phyloP scores from a whole-genome alignment of 129 eudicot genomes.

The Flaveria trinervia region DNA sequence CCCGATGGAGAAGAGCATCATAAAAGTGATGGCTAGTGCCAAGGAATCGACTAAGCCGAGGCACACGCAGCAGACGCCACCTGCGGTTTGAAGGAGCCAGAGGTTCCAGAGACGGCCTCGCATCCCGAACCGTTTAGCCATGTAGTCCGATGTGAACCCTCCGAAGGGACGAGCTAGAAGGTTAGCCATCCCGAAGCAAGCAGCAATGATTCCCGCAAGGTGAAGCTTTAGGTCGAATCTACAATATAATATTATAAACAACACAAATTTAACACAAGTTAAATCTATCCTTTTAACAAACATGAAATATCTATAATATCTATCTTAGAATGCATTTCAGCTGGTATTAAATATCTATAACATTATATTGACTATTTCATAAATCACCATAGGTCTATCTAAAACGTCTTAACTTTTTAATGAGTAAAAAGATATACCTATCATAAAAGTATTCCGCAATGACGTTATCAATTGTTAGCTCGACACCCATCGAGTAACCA shows the following conservation, averaged over 20 bases:
- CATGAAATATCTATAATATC: no score
- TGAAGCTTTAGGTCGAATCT: slow-evolving; percentile 77
- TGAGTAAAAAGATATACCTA: slow-evolving; percentile 31
- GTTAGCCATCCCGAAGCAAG: slow-evolving; percentile 88
- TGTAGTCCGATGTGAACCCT: slow-evolving; percentile 67
- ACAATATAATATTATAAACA: not conserved
- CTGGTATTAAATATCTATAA: no score
- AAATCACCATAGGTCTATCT: no score
- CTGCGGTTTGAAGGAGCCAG: slow-evolving; percentile 80
- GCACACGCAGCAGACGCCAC: slow-evolving; percentile 68
- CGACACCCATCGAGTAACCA: slow-evolving; percentile 85
- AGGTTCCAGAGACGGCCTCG: slow-evolving; percentile 88
- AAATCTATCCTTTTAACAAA: not conserved
- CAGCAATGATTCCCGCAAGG: slow-evolving; percentile 76
- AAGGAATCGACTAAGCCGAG: slow-evolving; percentile 62
- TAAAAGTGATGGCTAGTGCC: slow-evolving; percentile 52
- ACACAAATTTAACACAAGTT: not conserved
- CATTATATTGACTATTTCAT: no score
- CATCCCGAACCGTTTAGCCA: slow-evolving; percentile 67
- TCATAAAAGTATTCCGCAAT: slow-evolving; percentile 81
- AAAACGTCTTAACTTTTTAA: no score
- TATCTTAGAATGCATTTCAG: no score
- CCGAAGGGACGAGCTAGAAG: slow-evolving; percentile 76
- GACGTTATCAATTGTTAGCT: slow-evolving; percentile 65
- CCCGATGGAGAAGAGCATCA: slow-evolving; percentile 78